phyloP scores from a whole-genome alignment of 768 basidiomycete genomes.

The Lactarius psammicola region DNA sequence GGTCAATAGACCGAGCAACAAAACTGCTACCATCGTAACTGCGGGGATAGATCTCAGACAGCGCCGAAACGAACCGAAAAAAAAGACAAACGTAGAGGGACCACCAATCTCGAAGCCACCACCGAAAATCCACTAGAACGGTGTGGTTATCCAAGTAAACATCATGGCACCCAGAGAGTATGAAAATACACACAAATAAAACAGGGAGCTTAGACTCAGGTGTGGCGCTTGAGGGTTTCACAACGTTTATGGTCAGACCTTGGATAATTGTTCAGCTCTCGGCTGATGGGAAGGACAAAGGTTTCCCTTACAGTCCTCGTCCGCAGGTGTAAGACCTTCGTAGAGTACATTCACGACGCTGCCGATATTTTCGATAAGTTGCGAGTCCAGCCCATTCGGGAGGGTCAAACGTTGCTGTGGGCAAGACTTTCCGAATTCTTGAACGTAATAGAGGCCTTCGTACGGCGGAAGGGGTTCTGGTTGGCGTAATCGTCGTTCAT shows the following conservation, averaged over 20 bases:
- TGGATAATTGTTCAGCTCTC: not conserved
- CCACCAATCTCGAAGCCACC: slow-evolving; percentile 27
- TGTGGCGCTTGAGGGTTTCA: slow-evolving; percentile 24
- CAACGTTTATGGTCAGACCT: slow-evolving; percentile 33
- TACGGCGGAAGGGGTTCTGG: slow-evolving; percentile 32
- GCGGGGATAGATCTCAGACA: not conserved
- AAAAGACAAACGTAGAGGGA: slow-evolving; percentile 15
- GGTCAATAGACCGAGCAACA: slow-evolving; percentile 31
- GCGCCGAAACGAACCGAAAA: not conserved
- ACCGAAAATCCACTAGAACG: slow-evolving; percentile 32
- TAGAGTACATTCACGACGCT: slow-evolving; percentile 2
- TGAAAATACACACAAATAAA: slow-evolving; percentile 28
- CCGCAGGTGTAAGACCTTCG: slow-evolving; percentile 7
- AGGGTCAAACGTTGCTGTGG: slow-evolving; percentile 31
- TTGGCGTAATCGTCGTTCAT: slow-evolving; percentile 39
- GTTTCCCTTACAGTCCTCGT: slow-evolving; percentile 31
- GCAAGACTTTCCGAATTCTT: slow-evolving; percentile 31
- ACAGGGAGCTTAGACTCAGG: slow-evolving; percentile 29
- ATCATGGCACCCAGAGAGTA: too few relatives aligned
- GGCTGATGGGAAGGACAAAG: not conserved
- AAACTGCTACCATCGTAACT: slow-evolving; percentile 31
- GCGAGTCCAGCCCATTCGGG: slow-evolving; percentile 9
- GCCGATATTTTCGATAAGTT: not conserved
- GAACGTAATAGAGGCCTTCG: slow-evolving; percentile 26
- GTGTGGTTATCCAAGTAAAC: not conserved